Evolutionary conservation across 1,139 yeast species (phyloP), one percentile per base, ranked within the genome.

Genomic region (Lodderomyces orthopsilosis): DNA sequence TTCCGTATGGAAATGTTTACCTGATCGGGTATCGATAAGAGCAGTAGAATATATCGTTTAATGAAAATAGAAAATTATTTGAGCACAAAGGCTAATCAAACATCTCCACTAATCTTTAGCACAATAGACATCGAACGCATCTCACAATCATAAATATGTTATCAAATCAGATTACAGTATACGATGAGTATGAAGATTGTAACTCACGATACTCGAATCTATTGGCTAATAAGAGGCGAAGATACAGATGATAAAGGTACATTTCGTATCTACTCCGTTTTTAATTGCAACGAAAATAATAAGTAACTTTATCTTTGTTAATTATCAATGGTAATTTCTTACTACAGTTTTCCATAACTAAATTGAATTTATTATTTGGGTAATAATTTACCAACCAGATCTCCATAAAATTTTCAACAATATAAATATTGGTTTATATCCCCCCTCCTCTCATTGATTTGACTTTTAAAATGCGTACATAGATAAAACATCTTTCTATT

Each of bases 21-120:
- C 45, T 41, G 15, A 40, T 44, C 38, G 15, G 45, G 49, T 23
- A 22, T 14, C 33, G 46, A 41, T 45, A 42, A 40, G 46, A 34
- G 35, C 33, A 23, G 13, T 10, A 13, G 8, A 33, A 14, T 12
- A 28, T 32, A 18, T 30, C 12, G 23, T 17, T 33, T 5, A 24
- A 24, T 24, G n/a, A 24, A 21, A 21, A n/a, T n/a, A n/a, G n/a
- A n/a, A 8, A 8, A 21, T 21, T 21, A 6, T 5, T 6, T 21
- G 23, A 4, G n/a, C 35, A 19, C 35, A 33, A 33, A 33, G 2
- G 6, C 12, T n/a, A 33, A 33, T 18, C 35, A 19, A 6, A 33
- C 6, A 30, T 33, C 14, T 33, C 35, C 35, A 18, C 35, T 27
- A 6, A n/a, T 6, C 10, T 6, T 12, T 4, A 24, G 23, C 5